Evolutionary conservation across 2,329 filamentous ascomycete species (phyloP).

Genomic region (Aspergillus uvarum): DNA sequence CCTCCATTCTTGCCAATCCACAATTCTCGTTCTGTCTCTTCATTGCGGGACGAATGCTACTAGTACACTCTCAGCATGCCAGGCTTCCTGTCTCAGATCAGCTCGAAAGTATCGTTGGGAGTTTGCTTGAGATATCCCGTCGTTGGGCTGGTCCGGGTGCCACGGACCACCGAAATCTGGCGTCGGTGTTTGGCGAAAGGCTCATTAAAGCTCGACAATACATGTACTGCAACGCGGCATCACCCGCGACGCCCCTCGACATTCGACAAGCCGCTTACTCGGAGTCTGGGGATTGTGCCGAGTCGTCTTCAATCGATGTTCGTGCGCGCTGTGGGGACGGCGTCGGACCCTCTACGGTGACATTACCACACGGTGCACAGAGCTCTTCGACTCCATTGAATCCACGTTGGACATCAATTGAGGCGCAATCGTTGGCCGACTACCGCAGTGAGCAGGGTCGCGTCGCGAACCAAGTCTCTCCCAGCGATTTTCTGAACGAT

Average conservation of each 20-base stretch:
- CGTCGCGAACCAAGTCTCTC: neutral
- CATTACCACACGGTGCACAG: no score
- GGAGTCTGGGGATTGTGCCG: neutral
- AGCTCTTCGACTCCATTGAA: no score
- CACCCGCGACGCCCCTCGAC: conserved; percentile 15
- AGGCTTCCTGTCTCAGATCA: conserved; percentile 26
- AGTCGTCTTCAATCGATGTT: no score
- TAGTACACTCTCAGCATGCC: conserved; percentile 41
- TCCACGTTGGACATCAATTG: no score
- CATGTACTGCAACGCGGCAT: neutral
- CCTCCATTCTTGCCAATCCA: conserved; percentile 30
- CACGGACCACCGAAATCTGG: conserved; percentile 15
- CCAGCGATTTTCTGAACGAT: neutral
- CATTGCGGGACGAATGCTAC: conserved; percentile 43
- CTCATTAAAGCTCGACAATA: conserved; percentile 15
- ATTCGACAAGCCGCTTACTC: conserved; percentile 24
- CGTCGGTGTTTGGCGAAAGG: conserved; percentile 21
- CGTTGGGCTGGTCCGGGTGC: conserved; percentile 37
- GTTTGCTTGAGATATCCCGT: conserved; percentile 38
- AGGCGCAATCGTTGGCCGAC: no score
- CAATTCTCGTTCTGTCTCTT: conserved; percentile 51
- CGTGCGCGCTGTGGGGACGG: no score
- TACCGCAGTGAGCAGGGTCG: neutral
- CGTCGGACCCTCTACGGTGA: no score
- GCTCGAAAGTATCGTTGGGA: conserved; percentile 36